A percentile compares a stretch with the other conserved stretches of the same genome.
These are phyloP conservation scores for Cephaloascus fragrans DNA, from an alignment of 805 yeast genomes.

Conservation along the genomic window DNA sequence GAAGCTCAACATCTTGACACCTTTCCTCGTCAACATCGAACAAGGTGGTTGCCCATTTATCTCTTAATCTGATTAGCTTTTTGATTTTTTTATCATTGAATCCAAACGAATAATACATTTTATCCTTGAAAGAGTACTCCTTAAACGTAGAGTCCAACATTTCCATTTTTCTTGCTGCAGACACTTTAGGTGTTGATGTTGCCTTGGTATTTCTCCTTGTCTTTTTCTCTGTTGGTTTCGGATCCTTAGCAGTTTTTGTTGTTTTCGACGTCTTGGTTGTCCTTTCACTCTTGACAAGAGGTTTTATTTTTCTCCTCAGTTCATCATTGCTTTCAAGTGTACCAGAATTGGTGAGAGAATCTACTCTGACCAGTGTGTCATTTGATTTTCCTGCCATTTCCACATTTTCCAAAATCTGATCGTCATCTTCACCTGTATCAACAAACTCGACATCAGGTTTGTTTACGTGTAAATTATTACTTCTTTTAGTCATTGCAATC, in stretches of 20 bases:
- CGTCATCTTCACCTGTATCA: no score
- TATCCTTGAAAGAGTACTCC: slow-evolving; percentile 28
- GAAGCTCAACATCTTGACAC: slow-evolving; percentile 9
- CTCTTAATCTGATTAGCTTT: slow-evolving; percentile 31
- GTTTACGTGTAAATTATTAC: no score
- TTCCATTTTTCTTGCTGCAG: slow-evolving; percentile 9
- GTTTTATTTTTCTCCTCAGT: no score
- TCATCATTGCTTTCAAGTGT: no score
- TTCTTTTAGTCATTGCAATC: no score
- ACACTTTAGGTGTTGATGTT: slow-evolving; percentile 1
- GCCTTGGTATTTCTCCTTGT: slow-evolving; percentile 1
- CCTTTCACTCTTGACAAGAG: no score
- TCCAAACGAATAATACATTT: slow-evolving; percentile 39
- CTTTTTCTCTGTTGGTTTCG: background rate
- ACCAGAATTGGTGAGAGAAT: no score
- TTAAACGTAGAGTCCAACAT: slow-evolving; percentile 13
- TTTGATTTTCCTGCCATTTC: no score
- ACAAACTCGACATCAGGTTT: no score
- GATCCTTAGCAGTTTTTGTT: slow-evolving; percentile 1
- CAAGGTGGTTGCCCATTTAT: slow-evolving; percentile 37
- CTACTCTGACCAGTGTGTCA: no score
- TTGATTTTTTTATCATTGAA: slow-evolving; percentile 31
- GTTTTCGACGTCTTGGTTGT: slow-evolving; percentile 1
- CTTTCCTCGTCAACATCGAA: slow-evolving; percentile 29
- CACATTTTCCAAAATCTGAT: no score